Evolutionary conservation across 495 filamentous ascomycete genomes (phyloP).

Genomic region (Astrothelium macrocarpum): DNA sequence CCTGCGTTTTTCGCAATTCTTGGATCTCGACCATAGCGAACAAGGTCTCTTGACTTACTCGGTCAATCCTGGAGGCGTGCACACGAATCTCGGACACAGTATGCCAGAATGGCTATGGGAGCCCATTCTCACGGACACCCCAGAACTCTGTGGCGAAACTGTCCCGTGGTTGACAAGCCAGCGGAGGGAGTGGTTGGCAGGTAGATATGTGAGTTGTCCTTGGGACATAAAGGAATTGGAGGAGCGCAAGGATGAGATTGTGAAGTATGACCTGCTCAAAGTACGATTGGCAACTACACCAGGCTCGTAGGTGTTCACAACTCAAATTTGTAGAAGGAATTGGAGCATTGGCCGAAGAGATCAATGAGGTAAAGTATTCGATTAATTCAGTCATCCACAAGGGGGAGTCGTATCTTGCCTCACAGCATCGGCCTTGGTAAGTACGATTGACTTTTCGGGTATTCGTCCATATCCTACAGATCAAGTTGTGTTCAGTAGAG

Average conservation of each 20-base stretch:
- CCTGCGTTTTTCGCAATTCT: conserved; percentile 36
- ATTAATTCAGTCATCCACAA: too few relatives aligned
- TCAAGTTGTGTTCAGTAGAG: too few relatives aligned
- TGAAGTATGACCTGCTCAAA: conserved; percentile 15
- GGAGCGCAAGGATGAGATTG: conserved; percentile 13
- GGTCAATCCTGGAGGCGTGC: conserved; percentile 39
- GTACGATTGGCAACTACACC: conserved; percentile 7
- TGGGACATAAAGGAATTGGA: conserved; percentile 18
- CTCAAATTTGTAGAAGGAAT: too few relatives aligned
- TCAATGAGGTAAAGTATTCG: too few relatives aligned
- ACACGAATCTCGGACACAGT: conserved; percentile 29
- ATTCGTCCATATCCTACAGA: too few relatives aligned
- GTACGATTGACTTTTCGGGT: too few relatives aligned
- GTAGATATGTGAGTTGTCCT: conserved; percentile 14
- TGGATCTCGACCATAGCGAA: conserved; percentile 34
- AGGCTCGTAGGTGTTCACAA: background rate
- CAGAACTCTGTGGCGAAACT: conserved; percentile 32
- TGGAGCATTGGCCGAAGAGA: too few relatives aligned
- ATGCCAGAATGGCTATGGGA: conserved; percentile 7
- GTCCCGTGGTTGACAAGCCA: conserved; percentile 17
- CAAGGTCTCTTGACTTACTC: conserved; percentile 35
- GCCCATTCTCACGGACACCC: conserved; percentile 23
- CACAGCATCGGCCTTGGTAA: too few relatives aligned
- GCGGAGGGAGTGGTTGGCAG: conserved; percentile 17
- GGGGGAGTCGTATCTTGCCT: too few relatives aligned